A percentile compares a stretch with the other conserved stretches of the same genome.
Evolutionary conservation across 1,139 yeast genomes (phyloP).

Genomic region (Eremothecium sinecaudum): DNA sequence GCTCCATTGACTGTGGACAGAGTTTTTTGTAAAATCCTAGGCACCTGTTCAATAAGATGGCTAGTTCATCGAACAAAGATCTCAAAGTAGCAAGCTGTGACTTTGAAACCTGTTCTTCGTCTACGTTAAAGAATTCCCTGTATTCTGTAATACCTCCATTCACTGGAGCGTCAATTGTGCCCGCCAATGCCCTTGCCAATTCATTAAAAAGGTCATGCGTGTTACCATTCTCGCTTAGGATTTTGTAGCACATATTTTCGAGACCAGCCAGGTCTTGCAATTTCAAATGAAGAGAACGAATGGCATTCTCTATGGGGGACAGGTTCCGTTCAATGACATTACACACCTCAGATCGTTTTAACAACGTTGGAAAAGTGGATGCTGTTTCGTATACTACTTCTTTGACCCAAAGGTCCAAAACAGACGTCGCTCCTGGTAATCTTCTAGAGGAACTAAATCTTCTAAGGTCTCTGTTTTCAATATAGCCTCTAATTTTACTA

Average conservation of each 20-base stretch:
- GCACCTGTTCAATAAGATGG: conserved; percentile 56
- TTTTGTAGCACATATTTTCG: conserved; percentile 52
- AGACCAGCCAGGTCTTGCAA: conserved; percentile 63
- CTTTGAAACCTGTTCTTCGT: conserved; percentile 35
- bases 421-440: conserved; percentile 65
- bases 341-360: conserved; percentile 73
- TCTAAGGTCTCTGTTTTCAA: conserved; percentile 61
- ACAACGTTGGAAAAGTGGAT: conserved; percentile 77
- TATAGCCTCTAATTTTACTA: conserved; percentile 48
- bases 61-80: conserved; percentile 61
- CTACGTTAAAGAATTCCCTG: conserved; percentile 50
- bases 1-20: conserved; percentile 44
- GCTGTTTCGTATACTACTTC: conserved; percentile 71
- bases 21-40: conserved; percentile 59
- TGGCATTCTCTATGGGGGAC: conserved; percentile 83
- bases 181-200: conserved; percentile 68
- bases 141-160: conserved; percentile 89
- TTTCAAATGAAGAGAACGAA: conserved; percentile 55
- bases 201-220: conserved; percentile 48
- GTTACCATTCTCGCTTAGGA: conserved; percentile 47
- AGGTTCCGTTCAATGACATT: conserved; percentile 44
- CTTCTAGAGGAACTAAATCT: conserved; percentile 62
- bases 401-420: conserved; percentile 79
- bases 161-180: conserved; percentile 87
- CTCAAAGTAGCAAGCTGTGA: conserved; percentile 44